Evolutionary conservation across 2,329 filamentous ascomycete species (phyloP).

Genomic region (Cordyceps militaris): DNA sequence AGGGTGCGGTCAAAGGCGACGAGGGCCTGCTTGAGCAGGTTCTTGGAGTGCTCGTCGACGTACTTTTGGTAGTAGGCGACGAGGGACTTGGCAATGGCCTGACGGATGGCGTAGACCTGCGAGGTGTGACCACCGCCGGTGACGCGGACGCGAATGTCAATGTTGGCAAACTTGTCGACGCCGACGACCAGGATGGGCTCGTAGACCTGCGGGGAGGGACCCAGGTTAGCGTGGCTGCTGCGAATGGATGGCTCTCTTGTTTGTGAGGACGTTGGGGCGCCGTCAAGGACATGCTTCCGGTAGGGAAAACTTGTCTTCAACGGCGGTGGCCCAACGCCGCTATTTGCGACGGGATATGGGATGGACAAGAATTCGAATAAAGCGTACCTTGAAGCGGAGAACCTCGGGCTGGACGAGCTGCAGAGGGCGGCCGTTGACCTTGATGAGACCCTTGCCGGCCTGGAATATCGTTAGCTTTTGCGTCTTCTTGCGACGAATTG

Average conservation of each 20-base stretch:
- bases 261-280: background rate
- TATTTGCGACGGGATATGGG: conserved; percentile 4
- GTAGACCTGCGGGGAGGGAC: conserved; percentile 62
- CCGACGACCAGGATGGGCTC: conserved; percentile 96
- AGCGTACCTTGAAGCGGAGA: conserved; percentile 88
- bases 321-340: background rate
- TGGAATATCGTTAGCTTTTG: conserved; percentile 26
- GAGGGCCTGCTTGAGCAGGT: conserved; percentile 95
- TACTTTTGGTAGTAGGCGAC: conserved; percentile 97
- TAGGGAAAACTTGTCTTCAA: background rate
- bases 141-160: conserved; percentile 97
- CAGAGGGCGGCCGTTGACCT: conserved; percentile 97
- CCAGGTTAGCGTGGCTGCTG: conserved; percentile 17
- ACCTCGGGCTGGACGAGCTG: conserved; percentile 91
- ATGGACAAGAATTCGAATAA: conserved; percentile 3
- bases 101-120: conserved; percentile 96
- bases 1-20: conserved; percentile 95
- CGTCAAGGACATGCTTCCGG: background rate
- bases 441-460: conserved; percentile 69
- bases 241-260: conserved; percentile 13
- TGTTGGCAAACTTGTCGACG: conserved; percentile 91
- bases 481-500: background rate
- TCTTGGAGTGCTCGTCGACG: conserved; percentile 99
- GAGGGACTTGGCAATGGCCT: conserved; percentile 85
- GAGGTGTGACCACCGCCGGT: conserved; percentile 95